Conservation (phyloP, 768 basidiomycete genomes). For the Russula emetica region DNA sequence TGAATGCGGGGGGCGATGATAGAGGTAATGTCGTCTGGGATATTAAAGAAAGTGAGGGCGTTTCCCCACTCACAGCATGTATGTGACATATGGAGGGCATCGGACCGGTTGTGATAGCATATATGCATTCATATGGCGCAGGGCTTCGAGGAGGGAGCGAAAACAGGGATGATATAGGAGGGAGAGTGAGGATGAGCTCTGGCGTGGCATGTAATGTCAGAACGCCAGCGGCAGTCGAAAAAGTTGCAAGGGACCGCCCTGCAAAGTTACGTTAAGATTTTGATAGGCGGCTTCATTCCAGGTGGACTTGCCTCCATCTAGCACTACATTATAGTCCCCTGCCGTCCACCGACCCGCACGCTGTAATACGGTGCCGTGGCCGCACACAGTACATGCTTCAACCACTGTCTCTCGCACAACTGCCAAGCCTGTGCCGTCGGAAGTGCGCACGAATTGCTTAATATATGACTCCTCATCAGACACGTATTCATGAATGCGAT, state of each 20-base stretch:
- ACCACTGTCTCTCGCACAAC: conserved; percentile 57
- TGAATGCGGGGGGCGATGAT: conserved; percentile 39
- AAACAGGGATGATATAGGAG: conserved; percentile 56
- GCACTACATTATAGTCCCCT: conserved; percentile 65
- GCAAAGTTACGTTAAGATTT: conserved; percentile 25
- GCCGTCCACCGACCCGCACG: conserved; percentile 50
- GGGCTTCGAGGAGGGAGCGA: conserved; percentile 44
- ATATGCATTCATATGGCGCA: conserved; percentile 50
- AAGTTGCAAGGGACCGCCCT: conserved; percentile 57
- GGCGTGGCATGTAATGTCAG: conserved; percentile 55
- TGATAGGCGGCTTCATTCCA: not conserved
- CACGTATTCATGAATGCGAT: conserved; percentile 19
- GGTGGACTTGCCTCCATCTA: conserved; percentile 52
- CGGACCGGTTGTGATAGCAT: conserved; percentile 61
- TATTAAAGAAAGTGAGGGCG: conserved; percentile 43
- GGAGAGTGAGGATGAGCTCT: conserved; percentile 42
- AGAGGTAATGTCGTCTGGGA: conserved; percentile 54
- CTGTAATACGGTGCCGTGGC: conserved; percentile 45
- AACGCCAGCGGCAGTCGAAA: conserved; percentile 43
- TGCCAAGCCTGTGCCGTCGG: conserved; percentile 72
- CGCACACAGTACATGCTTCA: conserved; percentile 58
- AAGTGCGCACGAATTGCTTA: conserved; percentile 65
- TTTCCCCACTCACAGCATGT: conserved; percentile 37
- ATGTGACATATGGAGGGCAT: conserved; percentile 51
- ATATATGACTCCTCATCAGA: conserved; percentile 36